Base-by-base conservation (phyloP, 352 stramenopile genomes). In the Phytophthora cactorum region DNA sequence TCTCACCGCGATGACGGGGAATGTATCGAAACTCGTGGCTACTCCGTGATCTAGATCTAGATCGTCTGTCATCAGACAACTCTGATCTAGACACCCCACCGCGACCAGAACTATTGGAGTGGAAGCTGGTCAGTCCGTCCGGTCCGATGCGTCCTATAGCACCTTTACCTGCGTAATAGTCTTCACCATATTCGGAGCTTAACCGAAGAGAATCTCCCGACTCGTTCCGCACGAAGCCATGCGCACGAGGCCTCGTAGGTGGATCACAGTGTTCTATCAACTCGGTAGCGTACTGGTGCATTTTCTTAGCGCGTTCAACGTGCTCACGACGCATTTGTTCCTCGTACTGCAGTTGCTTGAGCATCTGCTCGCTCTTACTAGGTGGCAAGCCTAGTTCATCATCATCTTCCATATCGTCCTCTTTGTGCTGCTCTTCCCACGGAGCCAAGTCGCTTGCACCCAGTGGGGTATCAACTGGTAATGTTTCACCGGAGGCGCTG, bases 181-280 rank as follows among this genome's bases (percentile, higher is more conserved):
- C 75, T 7, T 72, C 32, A 4, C 74, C 70, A 67, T 76, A 88
- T 38, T 87, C 77, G 0, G 70, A 79, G 29, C 72, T 76, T 15
- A 85, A 73, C 8, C 68, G 71, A 55, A 89, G 75, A 5, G 70
- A 72, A 22, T 89, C 78, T 17, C 71, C 52, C 5, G 63, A 74
- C 5, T 78, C 66, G 31, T 67, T 77, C 22, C 54, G 57, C 15
- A 43, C 27, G 38, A 72, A 55, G 53, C 55, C 70, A 50, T 68
- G 7, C 22, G 59, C 44, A 59, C 66, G 70, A 44, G 51, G 53
- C n/a, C 64, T 59, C n/a, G 15, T 11, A 49, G 58, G 46, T 36
- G 60, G 28, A 22, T 66, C 46, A 5, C 45, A 9, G n/a, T 60
- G 29, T 15, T 61, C 55, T 28, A 34, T 62, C 22, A 43, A 68